A percentile compares a stretch with the other conserved stretches of the same genome.
Evolutionary conservation across 2,329 filamentous ascomycete genomes (phyloP).

Genomic region (Beauveria pseudobassiana): DNA sequence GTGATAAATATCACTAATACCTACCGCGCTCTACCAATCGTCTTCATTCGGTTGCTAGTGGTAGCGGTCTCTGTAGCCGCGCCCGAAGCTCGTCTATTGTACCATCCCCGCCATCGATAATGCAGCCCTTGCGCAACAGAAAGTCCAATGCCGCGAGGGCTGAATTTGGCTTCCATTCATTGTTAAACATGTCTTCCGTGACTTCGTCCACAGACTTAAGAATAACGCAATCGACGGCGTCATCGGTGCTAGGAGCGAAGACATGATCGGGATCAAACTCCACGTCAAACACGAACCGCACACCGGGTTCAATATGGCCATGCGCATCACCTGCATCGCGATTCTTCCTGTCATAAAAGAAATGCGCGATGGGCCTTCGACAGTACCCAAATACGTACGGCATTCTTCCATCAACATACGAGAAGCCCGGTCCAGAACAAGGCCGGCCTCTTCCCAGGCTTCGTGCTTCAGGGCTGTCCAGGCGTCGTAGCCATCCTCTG

Average conservation of each 20-base stretch:
- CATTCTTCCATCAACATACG: constrained; percentile 13
- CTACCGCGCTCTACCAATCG: background rate
- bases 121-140: constrained; percentile 23
- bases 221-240: constrained; percentile 23
- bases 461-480: constrained; percentile 24
- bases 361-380: constrained; percentile 20
- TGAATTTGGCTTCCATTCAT: constrained; percentile 31
- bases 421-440: constrained; percentile 9
- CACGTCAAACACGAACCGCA: constrained; percentile 31
- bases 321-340: constrained; percentile 21
- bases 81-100: background rate
- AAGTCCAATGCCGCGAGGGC: constrained; percentile 33
- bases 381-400: constrained; percentile 17
- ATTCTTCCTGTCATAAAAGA: constrained; percentile 28
- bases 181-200: constrained; percentile 19
- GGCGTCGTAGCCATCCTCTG: constrained; percentile 20
- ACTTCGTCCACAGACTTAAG: constrained; percentile 23
- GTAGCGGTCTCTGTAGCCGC: constrained; percentile 11
- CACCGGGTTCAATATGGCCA: constrained; percentile 29
- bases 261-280: constrained; percentile 20
- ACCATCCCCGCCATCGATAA: constrained; percentile 19
- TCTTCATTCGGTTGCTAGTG: background rate
- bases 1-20: background rate
- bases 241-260: constrained; percentile 19
- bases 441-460: constrained; percentile 26